Evolutionary conservation across 345 rosid genomes (phyloP).

Genomic region (Erucastrum elatum): DNA sequence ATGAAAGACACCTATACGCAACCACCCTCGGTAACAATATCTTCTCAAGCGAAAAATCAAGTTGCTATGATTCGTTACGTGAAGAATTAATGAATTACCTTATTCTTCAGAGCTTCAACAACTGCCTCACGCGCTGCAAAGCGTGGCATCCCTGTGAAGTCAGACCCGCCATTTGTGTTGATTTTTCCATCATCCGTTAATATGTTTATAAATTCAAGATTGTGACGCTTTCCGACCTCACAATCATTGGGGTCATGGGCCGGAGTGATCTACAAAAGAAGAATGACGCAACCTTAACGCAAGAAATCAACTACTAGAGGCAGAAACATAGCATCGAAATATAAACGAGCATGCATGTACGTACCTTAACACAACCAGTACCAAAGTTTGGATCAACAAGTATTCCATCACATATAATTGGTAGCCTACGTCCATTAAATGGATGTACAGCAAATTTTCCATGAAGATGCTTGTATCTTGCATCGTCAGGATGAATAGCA

Average conservation of each 20-base stretch:
- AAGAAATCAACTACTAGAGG: background rate
- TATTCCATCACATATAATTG: conserved; percentile 69
- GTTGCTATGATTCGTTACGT: background rate
- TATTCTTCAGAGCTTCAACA: conserved; percentile 65
- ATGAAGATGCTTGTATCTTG: conserved; percentile 81
- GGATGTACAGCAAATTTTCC: conserved; percentile 88
- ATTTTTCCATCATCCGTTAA: conserved; percentile 92
- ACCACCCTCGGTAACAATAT: conserved; percentile 9
- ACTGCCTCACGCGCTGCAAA: conserved; percentile 86
- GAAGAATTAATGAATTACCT: conserved; percentile 44
- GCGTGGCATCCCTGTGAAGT: conserved; percentile 84
- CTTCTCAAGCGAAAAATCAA: conserved; percentile 2
- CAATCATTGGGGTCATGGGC: conserved; percentile 98
- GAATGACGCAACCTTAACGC: background rate
- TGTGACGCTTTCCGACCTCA: conserved; percentile 88
- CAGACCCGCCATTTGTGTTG: conserved; percentile 76
- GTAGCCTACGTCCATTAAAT: conserved; percentile 86
- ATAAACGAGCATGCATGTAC: conserved; percentile 1
- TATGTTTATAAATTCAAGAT: conserved; percentile 76
- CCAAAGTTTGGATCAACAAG: conserved; percentile 92
- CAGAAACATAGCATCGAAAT: conserved; percentile 17
- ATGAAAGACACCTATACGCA: conserved; percentile 19
- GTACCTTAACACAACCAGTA: conserved; percentile 97
- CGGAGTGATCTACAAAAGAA: conserved; percentile 79
- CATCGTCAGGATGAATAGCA: conserved; percentile 93